Conservation (phyloP, 148 eudicot genomes). For the Camellia lanceoleosa region DNA sequence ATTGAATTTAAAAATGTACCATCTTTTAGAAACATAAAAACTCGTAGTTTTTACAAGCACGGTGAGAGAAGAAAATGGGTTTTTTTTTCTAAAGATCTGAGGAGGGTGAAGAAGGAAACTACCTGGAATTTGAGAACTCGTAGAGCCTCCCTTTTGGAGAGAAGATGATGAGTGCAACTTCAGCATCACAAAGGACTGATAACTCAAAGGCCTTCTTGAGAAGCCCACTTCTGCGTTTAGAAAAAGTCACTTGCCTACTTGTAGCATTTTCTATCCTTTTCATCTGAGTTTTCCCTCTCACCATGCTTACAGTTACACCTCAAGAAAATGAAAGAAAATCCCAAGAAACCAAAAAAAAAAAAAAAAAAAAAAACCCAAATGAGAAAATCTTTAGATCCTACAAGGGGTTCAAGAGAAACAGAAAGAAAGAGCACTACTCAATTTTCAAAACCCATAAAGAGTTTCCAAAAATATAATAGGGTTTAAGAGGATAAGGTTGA, state of each 20-base stretch:
- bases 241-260: conserved; percentile 71
- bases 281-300: conserved; percentile 68
- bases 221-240: conserved; percentile 68
- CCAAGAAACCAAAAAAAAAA: no score
- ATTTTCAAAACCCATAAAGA: conserved; percentile 4
- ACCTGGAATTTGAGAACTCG: conserved; percentile 73
- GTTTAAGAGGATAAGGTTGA: neutral
- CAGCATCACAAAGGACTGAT: conserved; percentile 71
- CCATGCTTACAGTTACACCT: conserved; percentile 31
- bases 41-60: no score
- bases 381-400: conserved; percentile 4
- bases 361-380: neutral
- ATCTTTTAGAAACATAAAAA: no score
- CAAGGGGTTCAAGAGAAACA: neutral
- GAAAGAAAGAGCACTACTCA: neutral
- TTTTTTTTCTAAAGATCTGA: no score
- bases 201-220: conserved; percentile 66
- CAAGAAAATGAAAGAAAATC: neutral
- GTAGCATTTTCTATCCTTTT: conserved; percentile 68
- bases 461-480: conserved; percentile 1
- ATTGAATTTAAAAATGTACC: no score
- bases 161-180: conserved; percentile 60
- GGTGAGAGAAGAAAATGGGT: no score
- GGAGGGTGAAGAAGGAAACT: no score
- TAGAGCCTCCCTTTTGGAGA: conserved; percentile 57